Evolutionary conservation across 1,139 yeast genomes (phyloP).

Genomic region (Candida tropicalis): DNA sequence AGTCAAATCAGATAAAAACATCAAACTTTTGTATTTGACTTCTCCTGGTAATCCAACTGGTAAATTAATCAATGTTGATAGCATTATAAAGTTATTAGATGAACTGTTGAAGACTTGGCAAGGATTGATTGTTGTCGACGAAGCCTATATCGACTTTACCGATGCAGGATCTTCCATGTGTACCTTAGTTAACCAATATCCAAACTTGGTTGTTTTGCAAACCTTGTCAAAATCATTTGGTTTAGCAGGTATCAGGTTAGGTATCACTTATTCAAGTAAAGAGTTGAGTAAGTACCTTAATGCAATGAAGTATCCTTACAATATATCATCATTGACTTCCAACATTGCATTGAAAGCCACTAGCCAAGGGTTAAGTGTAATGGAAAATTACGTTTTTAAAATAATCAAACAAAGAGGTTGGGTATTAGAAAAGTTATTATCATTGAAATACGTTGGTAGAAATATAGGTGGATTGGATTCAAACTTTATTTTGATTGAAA

Average conservation of each 20-base stretch:
- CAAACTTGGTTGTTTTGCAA: conserved; percentile 85
- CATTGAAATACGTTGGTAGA: conserved; percentile 64
- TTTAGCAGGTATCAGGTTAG: conserved; percentile 89
- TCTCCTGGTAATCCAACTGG: conserved; percentile 99
- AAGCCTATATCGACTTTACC: conserved; percentile 87
- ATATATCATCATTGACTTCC: conserved; percentile 82
- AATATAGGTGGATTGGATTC: conserved; percentile 88
- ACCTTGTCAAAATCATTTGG: conserved; percentile 95
- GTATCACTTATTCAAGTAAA: conserved; percentile 68
- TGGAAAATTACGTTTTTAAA: conserved; percentile 55
- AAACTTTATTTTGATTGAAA: conserved; percentile 76
- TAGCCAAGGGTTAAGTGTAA: conserved; percentile 53
- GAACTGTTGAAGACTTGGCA: conserved; percentile 54
- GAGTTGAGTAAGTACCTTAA: conserved; percentile 70
- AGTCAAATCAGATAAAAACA: conserved; percentile 55
- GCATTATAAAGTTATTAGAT: conserved; percentile 54
- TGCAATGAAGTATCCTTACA: conserved; percentile 94
- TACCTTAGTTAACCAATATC: conserved; percentile 80
- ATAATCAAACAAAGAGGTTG: conserved; percentile 58
- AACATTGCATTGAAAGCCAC: conserved; percentile 77
- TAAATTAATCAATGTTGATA: conserved; percentile 51
- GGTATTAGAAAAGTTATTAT: conserved; percentile 54
- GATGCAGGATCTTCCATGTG: conserved; percentile 57
- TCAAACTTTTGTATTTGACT: conserved; percentile 82
- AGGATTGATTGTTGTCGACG: conserved; percentile 87